phyloP scores from a whole-genome alignment of 352 stramenopile species.

The Globisporangium cystogenes region DNA sequence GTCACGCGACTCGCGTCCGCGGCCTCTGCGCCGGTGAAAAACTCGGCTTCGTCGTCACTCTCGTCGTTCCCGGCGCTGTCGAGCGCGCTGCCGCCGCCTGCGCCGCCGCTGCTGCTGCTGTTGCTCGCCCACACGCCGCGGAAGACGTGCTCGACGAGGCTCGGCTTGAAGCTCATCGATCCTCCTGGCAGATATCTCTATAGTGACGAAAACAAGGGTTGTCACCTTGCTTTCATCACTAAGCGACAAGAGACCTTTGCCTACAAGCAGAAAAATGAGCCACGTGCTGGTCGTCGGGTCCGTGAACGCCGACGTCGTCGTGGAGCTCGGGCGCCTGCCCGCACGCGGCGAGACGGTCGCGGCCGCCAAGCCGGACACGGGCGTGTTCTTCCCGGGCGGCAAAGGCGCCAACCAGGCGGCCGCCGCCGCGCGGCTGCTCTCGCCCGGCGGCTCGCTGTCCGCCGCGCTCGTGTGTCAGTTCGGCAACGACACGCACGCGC shows the following conservation, averaged over 20 bases:
- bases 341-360: slow-evolving; percentile 62
- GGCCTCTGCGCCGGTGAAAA: slow-evolving; percentile 22
- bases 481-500: slow-evolving; percentile 58
- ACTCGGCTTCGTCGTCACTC: slow-evolving; percentile 35
- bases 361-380: slow-evolving; percentile 46
- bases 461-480: slow-evolving; percentile 67
- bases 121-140: slow-evolving; percentile 47
- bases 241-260: too few species aligned
- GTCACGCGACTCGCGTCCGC: slow-evolving; percentile 27
- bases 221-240: not conserved
- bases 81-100: not conserved
- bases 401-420: slow-evolving; percentile 82
- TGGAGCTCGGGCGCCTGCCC: slow-evolving; percentile 65
- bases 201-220: too few species aligned
- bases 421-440: slow-evolving; percentile 43
- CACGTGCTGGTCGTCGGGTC: slow-evolving; percentile 72
- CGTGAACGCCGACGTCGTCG: slow-evolving; percentile 79
- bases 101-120: not conserved
- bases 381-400: slow-evolving; percentile 59
- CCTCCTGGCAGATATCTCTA: not conserved
- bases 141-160: slow-evolving; percentile 72
- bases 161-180: slow-evolving; percentile 48
- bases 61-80: slow-evolving; percentile 28
- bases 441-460: slow-evolving; percentile 1
- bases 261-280: slow-evolving; percentile 13